Conservation (phyloP, 768 basidiomycete genomes). For the Lentinula edodes region DNA sequence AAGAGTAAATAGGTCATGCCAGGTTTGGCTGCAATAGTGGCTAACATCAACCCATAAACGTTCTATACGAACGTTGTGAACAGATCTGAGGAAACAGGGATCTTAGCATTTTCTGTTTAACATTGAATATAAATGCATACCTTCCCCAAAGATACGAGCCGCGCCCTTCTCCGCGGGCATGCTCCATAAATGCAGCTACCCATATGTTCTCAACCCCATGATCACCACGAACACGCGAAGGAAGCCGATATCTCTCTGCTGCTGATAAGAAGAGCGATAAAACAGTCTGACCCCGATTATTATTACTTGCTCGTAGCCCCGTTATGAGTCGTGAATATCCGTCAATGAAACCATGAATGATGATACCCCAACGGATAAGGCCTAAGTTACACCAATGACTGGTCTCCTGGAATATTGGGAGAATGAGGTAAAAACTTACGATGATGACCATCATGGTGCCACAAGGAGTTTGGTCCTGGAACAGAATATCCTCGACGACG, state of each 20-base stretch:
- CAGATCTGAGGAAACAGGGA: not conserved
- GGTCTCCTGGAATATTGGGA: not conserved
- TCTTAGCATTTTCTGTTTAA: not conserved
- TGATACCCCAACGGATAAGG: conserved; percentile 25
- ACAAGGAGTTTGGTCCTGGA: conserved; percentile 24
- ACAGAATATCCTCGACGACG: conserved; percentile 18
- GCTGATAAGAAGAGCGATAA: conserved; percentile 22
- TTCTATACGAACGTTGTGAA: not conserved
- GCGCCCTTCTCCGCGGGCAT: conserved; percentile 8
- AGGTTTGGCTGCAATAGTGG: conserved; percentile 6
- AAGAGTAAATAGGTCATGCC: conserved; percentile 18
- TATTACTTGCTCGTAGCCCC: conserved; percentile 27
- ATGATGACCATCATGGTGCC: conserved; percentile 34
- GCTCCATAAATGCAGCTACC: conserved; percentile 27
- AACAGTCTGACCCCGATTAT: conserved; percentile 34
- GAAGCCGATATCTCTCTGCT: conserved; percentile 19
- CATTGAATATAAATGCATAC: conserved; percentile 10
- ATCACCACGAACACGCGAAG: conserved; percentile 27
- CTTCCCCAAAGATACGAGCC: conserved; percentile 32
- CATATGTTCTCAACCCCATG: conserved; percentile 32
- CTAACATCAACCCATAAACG: too few relatives aligned
- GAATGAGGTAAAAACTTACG: conserved; percentile 14
- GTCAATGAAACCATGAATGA: conserved; percentile 15
- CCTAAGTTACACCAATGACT: conserved; percentile 12
- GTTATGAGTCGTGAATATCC: conserved; percentile 23